Percentiles rank a stretch among this genome's conserved stretches.
Evolutionary conservation across 495 filamentous ascomycete genomes (phyloP).

Genomic region (Penicillium antarcticum): DNA sequence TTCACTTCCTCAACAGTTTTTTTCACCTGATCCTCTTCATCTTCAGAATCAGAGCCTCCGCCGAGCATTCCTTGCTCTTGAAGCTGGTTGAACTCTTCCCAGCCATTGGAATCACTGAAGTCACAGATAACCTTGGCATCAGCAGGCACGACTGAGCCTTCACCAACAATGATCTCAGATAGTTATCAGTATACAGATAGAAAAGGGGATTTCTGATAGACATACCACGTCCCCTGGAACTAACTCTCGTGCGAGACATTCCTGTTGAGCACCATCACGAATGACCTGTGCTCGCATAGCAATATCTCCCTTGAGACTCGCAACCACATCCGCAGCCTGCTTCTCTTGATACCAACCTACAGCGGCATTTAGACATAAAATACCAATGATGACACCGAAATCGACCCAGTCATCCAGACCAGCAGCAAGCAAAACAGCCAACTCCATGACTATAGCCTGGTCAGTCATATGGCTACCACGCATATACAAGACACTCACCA

Average conservation of each 20-base stretch:
- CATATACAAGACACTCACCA: constrained; percentile 44
- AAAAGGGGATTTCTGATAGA: constrained; percentile 2
- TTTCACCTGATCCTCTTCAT: constrained; percentile 29
- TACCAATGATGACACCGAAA: constrained; percentile 80
- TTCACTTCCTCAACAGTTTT: constrained; percentile 11
- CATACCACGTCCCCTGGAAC: constrained; percentile 78
- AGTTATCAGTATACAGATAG: constrained; percentile 20
- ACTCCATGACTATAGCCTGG: constrained; percentile 64
- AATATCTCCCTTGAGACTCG: constrained; percentile 76
- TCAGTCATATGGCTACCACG: constrained; percentile 17
- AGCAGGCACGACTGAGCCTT: constrained; percentile 69
- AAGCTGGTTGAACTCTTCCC: constrained; percentile 58
- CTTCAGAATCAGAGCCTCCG: constrained; percentile 51
- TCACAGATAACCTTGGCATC: constrained; percentile 72
- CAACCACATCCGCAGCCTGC: constrained; percentile 78
- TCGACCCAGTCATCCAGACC: constrained; percentile 77
- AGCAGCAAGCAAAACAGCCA: constrained; percentile 71
- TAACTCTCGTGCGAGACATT: constrained; percentile 70
- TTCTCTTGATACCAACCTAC: constrained; percentile 86
- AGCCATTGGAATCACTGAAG: constrained; percentile 62
- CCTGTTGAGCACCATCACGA: constrained; percentile 61
- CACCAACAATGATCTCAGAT: constrained; percentile 58
- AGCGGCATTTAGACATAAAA: constrained; percentile 68
- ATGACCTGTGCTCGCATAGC: constrained; percentile 69
- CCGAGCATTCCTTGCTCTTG: constrained; percentile 52